Evolutionary conservation across 192 early-diverging fungal genomes (phyloP).

Genomic region (Thamnidium elegans): DNA sequence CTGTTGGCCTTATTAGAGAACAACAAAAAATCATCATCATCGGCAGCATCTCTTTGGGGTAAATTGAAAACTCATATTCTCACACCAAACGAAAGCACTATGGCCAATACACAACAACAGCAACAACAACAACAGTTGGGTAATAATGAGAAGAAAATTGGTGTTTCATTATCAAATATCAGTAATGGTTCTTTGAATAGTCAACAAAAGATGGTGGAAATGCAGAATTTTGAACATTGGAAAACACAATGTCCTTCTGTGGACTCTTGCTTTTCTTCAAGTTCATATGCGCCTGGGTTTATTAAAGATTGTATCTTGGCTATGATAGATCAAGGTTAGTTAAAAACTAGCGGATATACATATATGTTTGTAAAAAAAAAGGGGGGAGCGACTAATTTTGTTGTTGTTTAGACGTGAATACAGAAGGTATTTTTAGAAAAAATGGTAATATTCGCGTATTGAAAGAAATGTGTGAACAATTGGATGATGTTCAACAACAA

Average conservation of each 20-base stretch:
- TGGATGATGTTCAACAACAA: slow-evolving; percentile 5
- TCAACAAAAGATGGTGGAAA: background rate
- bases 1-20: background rate
- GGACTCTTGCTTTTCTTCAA: background rate
- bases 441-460: slow-evolving; percentile 28
- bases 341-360: no score
- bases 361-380: no score
- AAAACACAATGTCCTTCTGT: slow-evolving; percentile 1
- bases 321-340: slow-evolving; percentile 13
- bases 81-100: background rate
- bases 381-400: no score
- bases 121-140: background rate
- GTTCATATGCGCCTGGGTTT: background rate
- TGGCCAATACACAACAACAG: background rate
- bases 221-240: background rate
- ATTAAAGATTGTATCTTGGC: slow-evolving; percentile 11
- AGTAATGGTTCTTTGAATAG: background rate
- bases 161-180: slow-evolving; percentile 4
- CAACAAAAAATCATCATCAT: slow-evolving; percentile 1
- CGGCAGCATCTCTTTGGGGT: slow-evolving; percentile 11
- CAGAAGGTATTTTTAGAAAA: slow-evolving; percentile 26
- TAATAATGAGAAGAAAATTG: slow-evolving; percentile 9
- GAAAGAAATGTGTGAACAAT: slow-evolving; percentile 14
- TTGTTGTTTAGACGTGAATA: slow-evolving; percentile 30
- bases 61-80: slow-evolving; percentile 18